These are phyloP conservation scores for Ascochyta rabiei DNA, from an alignment of 2,329 filamentous ascomycete genomes.

Conservation along the genomic window DNA sequence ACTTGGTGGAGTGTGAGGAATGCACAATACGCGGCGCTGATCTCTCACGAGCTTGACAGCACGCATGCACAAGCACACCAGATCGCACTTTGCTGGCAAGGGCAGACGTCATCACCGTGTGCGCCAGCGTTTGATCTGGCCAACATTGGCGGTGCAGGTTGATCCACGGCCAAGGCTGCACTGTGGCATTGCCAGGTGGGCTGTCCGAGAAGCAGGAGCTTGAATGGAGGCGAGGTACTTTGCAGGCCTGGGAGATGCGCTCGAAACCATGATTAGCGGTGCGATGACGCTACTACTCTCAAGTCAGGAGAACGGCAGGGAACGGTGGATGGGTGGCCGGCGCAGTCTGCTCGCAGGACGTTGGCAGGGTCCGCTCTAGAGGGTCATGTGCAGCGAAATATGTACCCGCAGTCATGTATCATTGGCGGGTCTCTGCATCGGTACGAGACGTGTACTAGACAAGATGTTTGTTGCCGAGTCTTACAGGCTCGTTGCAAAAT, in stretches of 20 bases:
- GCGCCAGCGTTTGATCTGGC: background rate
- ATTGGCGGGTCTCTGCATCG: constrained; percentile 32
- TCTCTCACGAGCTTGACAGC: constrained; percentile 25
- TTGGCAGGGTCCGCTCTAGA: constrained; percentile 32
- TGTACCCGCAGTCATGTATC: constrained; percentile 26
- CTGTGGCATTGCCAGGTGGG: constrained; percentile 13
- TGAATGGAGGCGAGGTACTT: constrained; percentile 10
- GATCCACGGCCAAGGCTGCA: constrained; percentile 13
- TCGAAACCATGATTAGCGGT: constrained; percentile 24
- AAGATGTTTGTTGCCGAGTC: constrained; percentile 12
- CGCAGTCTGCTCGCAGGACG: constrained; percentile 13
- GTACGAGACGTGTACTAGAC: constrained; percentile 24
- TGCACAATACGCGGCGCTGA: constrained; percentile 13
- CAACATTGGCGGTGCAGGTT: background rate
- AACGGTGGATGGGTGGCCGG: constrained; percentile 32
- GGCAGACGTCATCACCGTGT: constrained; percentile 26
- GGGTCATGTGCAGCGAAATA: constrained; percentile 37
- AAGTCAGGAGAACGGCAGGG: constrained; percentile 21
- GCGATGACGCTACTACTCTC: constrained; percentile 26
- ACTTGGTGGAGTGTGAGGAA: constrained; percentile 1
- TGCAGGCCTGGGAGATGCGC: constrained; percentile 7
- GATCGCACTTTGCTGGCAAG: constrained; percentile 22
- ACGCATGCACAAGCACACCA: constrained; percentile 19
- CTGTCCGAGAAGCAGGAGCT: constrained; percentile 11
- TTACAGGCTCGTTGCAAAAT: constrained; percentile 12